Evolutionary conservation across 2,329 filamentous ascomycete genomes (phyloP).

Genomic region (Trichoderma sp.): DNA sequence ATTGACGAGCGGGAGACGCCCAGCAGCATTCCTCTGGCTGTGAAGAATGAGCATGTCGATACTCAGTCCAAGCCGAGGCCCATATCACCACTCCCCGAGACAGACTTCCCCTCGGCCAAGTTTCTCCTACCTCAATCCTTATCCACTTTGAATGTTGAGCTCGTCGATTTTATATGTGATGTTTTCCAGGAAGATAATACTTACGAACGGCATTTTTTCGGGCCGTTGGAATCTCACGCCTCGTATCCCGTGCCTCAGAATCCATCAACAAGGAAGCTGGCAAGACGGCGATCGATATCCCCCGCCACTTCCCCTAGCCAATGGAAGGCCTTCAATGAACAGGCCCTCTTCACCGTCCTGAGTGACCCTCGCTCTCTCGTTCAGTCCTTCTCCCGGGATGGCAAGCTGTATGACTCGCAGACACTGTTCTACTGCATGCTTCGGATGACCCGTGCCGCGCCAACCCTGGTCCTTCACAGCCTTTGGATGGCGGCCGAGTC

Average conservation of each 20-base stretch:
- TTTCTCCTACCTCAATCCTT: constrained; percentile 55
- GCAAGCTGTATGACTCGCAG: constrained; percentile 56
- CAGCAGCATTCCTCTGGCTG: constrained; percentile 28
- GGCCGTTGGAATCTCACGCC: constrained; percentile 30
- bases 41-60: constrained; percentile 10
- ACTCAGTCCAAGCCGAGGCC: constrained; percentile 6
- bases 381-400: constrained; percentile 54
- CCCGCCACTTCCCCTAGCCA: constrained; percentile 32
- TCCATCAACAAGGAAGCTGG: constrained; percentile 15
- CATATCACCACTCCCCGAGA: neutral
- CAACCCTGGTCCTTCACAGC: constrained; percentile 59
- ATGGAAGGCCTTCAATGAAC: constrained; percentile 61
- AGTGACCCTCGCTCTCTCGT: constrained; percentile 55
- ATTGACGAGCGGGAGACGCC: constrained; percentile 12
- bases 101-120: neutral
- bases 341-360: constrained; percentile 62
- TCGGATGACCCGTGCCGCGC: constrained; percentile 54
- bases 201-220: constrained; percentile 47
- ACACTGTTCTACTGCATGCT: constrained; percentile 62
- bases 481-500: constrained; percentile 60
- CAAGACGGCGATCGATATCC: constrained; percentile 14
- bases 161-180: constrained; percentile 60
- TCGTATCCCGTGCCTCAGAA: constrained; percentile 21
- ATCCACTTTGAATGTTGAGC: constrained; percentile 49
- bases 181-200: constrained; percentile 56